phyloP scores from a whole-genome alignment of 306 rosid genomes.

The Dalbergia oliveri region DNA sequence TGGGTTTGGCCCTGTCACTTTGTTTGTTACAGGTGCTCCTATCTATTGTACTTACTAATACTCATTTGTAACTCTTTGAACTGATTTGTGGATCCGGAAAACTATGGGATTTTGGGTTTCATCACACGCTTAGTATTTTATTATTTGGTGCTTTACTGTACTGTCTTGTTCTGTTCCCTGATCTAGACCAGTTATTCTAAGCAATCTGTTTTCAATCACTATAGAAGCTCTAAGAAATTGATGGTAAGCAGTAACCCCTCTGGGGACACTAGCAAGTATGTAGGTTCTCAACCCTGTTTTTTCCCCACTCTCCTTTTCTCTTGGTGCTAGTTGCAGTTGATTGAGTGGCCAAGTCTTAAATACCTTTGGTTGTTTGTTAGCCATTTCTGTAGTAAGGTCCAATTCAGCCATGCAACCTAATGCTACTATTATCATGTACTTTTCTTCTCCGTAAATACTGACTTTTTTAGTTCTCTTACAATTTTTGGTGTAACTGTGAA shows the following conservation, averaged over 20 bases:
- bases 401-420: neutral
- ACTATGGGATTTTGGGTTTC: slow-evolving; percentile 40
- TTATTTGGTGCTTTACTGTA: slow-evolving; percentile 29
- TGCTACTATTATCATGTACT: neutral
- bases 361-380: neutral
- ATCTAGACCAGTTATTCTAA: slow-evolving; percentile 43
- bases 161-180: slow-evolving; percentile 13
- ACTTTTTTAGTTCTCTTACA: neutral
- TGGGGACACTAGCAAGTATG: neutral
- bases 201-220: slow-evolving; percentile 30
- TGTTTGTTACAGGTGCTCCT: slow-evolving; percentile 33
- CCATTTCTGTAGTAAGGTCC: slow-evolving; percentile 14
- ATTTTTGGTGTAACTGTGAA: neutral
- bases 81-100: slow-evolving; percentile 53
- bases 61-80: slow-evolving; percentile 50
- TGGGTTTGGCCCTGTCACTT: slow-evolving; percentile 43
- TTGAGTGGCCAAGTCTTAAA: too few species aligned
- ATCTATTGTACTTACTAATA: slow-evolving; percentile 47
- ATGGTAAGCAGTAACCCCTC: neutral
- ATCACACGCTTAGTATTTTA: slow-evolving; percentile 33
- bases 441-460: neutral
- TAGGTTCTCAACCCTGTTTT: neutral
- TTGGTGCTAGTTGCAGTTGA: neutral
- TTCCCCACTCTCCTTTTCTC: neutral
- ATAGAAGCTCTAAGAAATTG: slow-evolving; percentile 29